phyloP scores from a whole-genome alignment of 1,284 basidiomycete genomes.

The Pterulicium gracile region DNA sequence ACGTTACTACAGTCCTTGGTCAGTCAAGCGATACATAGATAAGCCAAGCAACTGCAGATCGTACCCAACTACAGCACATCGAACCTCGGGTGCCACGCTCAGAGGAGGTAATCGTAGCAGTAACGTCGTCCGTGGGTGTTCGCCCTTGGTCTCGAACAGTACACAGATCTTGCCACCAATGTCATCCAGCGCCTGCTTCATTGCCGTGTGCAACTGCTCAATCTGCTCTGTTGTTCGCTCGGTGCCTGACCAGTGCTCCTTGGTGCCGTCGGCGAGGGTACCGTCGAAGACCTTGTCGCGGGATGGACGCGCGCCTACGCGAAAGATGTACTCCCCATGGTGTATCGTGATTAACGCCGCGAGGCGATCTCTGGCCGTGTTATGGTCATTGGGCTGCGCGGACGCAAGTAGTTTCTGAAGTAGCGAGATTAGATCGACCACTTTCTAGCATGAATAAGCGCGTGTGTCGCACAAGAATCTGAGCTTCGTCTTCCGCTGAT shows the following conservation, averaged over 20 bases:
- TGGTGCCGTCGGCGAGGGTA: slow-evolving; percentile 19
- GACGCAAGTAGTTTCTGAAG: slow-evolving; percentile 40
- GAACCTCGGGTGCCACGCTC: slow-evolving; percentile 76
- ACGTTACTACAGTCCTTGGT: slow-evolving; percentile 61
- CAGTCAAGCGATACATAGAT: no score
- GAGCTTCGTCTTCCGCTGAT: no score
- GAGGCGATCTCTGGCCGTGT: slow-evolving; percentile 48
- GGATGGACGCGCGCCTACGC: slow-evolving; percentile 55
- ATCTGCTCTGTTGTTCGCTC: slow-evolving; percentile 40
- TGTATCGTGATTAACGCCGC: slow-evolving; percentile 54
- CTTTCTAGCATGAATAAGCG: no score
- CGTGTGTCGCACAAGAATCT: no score
- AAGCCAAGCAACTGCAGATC: no score
- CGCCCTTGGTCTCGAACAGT: slow-evolving; percentile 35
- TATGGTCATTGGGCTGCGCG: slow-evolving; percentile 28
- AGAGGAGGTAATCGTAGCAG: slow-evolving; percentile 64
- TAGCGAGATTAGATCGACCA: no score
- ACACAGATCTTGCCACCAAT: slow-evolving; percentile 67
- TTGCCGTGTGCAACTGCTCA: slow-evolving; percentile 28
- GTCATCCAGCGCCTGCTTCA: slow-evolving; percentile 48
- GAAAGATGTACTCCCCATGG: slow-evolving; percentile 61
- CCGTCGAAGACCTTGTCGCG: slow-evolving; percentile 41
- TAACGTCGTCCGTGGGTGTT: slow-evolving; percentile 43
- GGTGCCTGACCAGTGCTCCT: slow-evolving; percentile 43
- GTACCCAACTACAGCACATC: slow-evolving; percentile 84